Evolutionary conservation across 495 filamentous ascomycete species (phyloP).

Genomic region (Trichoderma asperelloides): DNA sequence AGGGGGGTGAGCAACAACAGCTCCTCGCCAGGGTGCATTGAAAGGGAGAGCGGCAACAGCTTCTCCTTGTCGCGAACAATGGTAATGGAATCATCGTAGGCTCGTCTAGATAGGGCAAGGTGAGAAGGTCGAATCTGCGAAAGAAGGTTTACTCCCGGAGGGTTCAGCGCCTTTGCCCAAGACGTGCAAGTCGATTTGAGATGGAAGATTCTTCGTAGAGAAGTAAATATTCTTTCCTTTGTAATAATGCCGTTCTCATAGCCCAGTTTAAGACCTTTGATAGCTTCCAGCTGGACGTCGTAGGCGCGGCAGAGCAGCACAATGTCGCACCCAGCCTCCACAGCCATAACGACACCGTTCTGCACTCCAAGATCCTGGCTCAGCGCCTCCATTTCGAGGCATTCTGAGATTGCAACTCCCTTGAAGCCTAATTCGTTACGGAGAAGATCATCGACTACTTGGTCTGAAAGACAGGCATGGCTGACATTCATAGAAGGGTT

Average conservation of each 20-base stretch:
- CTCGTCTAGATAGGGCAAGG: conserved; percentile 65
- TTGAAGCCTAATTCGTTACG: conserved; percentile 76
- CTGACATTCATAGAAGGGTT: conserved; percentile 82
- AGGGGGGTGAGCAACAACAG: conserved; percentile 73
- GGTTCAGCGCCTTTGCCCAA: conserved; percentile 77
- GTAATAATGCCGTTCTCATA: conserved; percentile 79
- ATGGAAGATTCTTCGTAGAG: conserved; percentile 59
- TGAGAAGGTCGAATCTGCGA: conserved; percentile 74
- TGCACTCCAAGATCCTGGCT: conserved; percentile 88
- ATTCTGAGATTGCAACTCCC: conserved; percentile 88
- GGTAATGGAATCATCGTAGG: conserved; percentile 80
- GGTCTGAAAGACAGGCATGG: conserved; percentile 85
- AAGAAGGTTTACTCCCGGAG: conserved; percentile 59
- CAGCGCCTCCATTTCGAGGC: conserved; percentile 89
- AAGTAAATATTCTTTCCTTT: conserved; percentile 63
- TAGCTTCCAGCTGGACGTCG: conserved; percentile 76
- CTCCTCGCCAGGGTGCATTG: conserved; percentile 73
- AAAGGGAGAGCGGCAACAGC: conserved; percentile 65
- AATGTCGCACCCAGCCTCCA: conserved; percentile 84
- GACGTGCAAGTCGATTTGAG: conserved; percentile 71
- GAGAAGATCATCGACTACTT: conserved; percentile 78
- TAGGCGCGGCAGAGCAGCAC: conserved; percentile 79
- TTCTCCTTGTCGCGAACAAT: conserved; percentile 76
- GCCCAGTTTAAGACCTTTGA: conserved; percentile 73
- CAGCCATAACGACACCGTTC: conserved; percentile 86